Base-by-base conservation (phyloP, 2,329 filamentous ascomycete species). In the Cryphonectria naterciae region DNA sequence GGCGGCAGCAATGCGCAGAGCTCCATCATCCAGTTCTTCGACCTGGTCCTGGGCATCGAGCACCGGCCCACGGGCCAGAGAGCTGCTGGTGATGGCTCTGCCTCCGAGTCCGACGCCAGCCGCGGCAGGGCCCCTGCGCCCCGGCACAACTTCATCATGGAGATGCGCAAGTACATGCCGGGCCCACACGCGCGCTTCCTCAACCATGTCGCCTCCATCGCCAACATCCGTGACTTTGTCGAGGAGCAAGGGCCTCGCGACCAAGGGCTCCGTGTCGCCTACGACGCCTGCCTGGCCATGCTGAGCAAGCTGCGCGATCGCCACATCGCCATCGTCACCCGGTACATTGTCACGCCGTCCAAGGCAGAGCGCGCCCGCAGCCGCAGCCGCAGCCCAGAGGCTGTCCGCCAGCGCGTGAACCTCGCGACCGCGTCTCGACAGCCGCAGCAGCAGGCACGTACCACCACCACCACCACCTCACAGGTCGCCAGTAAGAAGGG, bases 141-240 rank as follows among this genome's bases (percentile, higher is more conserved):
- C 6, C 86, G 87, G 56, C 90, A 97, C 82, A 97, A 96, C 77
- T 99, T 99, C 83, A 95, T 99, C 78, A 90, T 93, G 78, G 96
- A 99, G 75, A 99, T 99, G 96, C 92, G 95, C 71, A 88, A 88
- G 62, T 99, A 99, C 82, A 99, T 99, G 96, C 96, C 96, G 0
- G 95, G 94, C 0, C 89, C 92, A 0, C 96, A 99, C 78, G 92
- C 94, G 4, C 91, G 93, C 56, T 99, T 99, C 82, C 86, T 99
- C 4, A 88, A 92, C 74, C 92, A 97, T 73, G 91, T 98, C 17
- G 86, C 89, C 65, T 84, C 84, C 22, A 90, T 98, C 4, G 91
- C 95, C 75, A 98, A 98, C 78, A 94, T 99, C 75, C 92, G 94
- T 41, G 86, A 91, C 25, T 98, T 92, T 76, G 95, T 98, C 65